phyloP scores from a whole-genome alignment of 2,329 filamentous ascomycete genomes.

The Claviceps fusiformis region DNA sequence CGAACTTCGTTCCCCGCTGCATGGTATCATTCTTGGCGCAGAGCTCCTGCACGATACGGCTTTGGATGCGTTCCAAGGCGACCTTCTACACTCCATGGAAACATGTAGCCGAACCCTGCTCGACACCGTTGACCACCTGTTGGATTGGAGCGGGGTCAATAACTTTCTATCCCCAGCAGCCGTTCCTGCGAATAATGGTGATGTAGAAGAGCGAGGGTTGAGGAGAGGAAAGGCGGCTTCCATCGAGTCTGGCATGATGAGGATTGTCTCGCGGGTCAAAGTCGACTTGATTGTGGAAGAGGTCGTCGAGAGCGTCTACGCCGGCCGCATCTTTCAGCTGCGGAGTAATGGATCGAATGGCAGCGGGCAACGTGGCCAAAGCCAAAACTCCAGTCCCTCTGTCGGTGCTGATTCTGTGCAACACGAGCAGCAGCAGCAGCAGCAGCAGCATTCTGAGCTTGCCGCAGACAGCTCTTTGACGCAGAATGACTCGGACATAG shows the following conservation, averaged over 20 bases:
- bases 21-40: constrained; percentile 42
- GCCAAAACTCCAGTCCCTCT: not conserved
- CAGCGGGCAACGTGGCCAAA: not conserved
- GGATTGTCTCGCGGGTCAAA: constrained; percentile 14
- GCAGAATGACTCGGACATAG: constrained; percentile 11
- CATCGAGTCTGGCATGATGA: constrained; percentile 9
- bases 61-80: constrained; percentile 31
- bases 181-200: not conserved
- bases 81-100: constrained; percentile 34
- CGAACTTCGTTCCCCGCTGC: constrained; percentile 46
- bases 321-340: constrained; percentile 27
- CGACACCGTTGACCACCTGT: constrained; percentile 39
- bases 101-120: constrained; percentile 36
- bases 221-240: constrained; percentile 2
- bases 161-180: constrained; percentile 13
- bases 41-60: constrained; percentile 40
- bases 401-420: not conserved
- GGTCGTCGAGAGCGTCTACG: constrained; percentile 32
- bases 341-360: not conserved
- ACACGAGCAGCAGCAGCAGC: not conserved
- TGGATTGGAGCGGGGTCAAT: constrained; percentile 43
- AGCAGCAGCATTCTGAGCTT: not conserved
- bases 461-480: not conserved
- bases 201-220: constrained; percentile 4
- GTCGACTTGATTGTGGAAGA: constrained; percentile 31